These are phyloP conservation scores for Astragalus glycyphyllos DNA, from an alignment of 306 rosid genomes.

Conservation along the genomic window DNA sequence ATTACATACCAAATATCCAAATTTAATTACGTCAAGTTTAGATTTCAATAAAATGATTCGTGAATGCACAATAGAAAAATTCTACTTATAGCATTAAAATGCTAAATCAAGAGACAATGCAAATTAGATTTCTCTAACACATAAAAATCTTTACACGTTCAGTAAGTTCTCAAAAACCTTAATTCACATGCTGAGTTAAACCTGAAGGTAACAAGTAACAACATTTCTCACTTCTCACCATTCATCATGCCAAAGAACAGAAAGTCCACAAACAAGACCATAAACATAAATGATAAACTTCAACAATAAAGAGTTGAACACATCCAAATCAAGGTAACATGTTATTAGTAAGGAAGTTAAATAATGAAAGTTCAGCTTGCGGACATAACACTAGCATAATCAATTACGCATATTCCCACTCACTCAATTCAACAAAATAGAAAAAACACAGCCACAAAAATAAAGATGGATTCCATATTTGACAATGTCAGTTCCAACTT, in stretches of 20 bases:
- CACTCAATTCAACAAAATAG: constrained; percentile 13
- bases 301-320: constrained; percentile 27
- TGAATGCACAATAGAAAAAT: no score
- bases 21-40: no score
- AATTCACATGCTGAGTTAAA: constrained; percentile 9
- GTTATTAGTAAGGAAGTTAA: background rate
- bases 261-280: constrained; percentile 27
- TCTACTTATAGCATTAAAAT: no score
- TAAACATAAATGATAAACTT: constrained; percentile 18
- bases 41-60: no score
- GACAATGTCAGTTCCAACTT: constrained; percentile 22
- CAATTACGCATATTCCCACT: constrained; percentile 6
- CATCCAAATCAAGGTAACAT: constrained; percentile 15
- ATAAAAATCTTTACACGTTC: constrained; percentile 10
- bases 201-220: background rate
- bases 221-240: constrained; percentile 21
- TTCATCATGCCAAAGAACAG: constrained; percentile 5
- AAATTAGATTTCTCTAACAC: no score
- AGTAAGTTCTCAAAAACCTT: constrained; percentile 2
- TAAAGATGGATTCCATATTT: constrained; percentile 46
- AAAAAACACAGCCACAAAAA: background rate
- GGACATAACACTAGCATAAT: background rate
- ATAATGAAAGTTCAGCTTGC: background rate
- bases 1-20: no score
- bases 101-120: no score